A percentile compares a stretch with the other conserved stretches of the same genome.
Conservation (phyloP, 805 yeast genomes). For the Candida qinlingensis region DNA sequence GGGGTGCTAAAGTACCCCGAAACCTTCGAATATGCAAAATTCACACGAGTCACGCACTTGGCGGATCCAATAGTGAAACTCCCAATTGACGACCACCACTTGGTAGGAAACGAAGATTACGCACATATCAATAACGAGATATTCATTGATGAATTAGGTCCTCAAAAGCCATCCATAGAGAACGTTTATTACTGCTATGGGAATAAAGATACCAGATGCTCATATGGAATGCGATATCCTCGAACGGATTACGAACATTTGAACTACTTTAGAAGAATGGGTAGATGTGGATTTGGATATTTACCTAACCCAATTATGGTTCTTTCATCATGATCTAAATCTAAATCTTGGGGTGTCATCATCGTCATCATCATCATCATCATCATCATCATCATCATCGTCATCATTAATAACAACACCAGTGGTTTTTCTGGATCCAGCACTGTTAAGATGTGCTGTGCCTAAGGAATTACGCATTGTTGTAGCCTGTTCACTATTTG, state of each 20-base stretch:
- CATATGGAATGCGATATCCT: conserved; percentile 16
- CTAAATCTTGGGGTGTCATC: conserved; percentile 33
- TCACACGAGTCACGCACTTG: conserved; percentile 21
- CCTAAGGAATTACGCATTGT: too few relatives aligned
- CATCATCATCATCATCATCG: conserved; percentile 14
- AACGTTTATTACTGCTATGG: conserved; percentile 77
- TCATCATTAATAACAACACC: conserved; percentile 1
- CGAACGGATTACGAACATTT: conserved; percentile 23
- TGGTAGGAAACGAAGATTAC: conserved; percentile 14
- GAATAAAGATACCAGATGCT: conserved; percentile 55
- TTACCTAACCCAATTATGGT: not conserved
- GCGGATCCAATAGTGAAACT: conserved; percentile 24
- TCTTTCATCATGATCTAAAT: conserved; percentile 20
- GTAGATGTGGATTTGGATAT: conserved; percentile 22
- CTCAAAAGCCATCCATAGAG: conserved; percentile 9
- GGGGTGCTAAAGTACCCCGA: not conserved
- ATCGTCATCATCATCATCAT: conserved; percentile 25
- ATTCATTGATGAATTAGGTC: conserved; percentile 20
- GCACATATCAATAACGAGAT: conserved; percentile 19
- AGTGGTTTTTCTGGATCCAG: too few relatives aligned
- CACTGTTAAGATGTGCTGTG: too few relatives aligned
- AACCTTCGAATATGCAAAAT: conserved; percentile 1
- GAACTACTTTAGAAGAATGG: conserved; percentile 25
- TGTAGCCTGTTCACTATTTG: not conserved
- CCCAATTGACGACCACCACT: conserved; percentile 16